These are phyloP conservation scores for Ramicandelaber brevisporus DNA, from an alignment of 192 early-diverging fungal species.

Conservation along the genomic window DNA sequence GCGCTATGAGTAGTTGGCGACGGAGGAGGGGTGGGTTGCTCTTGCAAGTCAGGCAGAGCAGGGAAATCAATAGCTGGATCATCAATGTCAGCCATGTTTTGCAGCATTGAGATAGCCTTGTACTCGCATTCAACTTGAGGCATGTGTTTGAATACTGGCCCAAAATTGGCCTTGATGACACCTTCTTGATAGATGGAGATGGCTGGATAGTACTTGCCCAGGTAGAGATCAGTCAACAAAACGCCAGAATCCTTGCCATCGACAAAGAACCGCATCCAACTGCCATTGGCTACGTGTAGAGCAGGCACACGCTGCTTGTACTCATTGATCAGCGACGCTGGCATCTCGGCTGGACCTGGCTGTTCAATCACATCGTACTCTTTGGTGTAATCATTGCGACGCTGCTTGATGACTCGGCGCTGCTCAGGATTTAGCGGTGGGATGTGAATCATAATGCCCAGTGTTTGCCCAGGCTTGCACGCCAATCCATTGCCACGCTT, in stretches of 20 bases:
- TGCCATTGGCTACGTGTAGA: conserved; percentile 15
- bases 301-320: conserved; percentile 19
- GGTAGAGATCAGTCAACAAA: conserved; percentile 31
- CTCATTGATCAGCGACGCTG: no score
- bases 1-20: no score
- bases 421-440: conserved; percentile 15
- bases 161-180: conserved; percentile 35
- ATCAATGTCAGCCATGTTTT: no score
- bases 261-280: conserved; percentile 34
- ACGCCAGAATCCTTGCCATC: conserved; percentile 37
- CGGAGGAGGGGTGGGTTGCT: no score
- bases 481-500: conserved; percentile 15
- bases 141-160: conserved; percentile 32
- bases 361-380: no score
- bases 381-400: no score
- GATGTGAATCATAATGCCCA: conserved; percentile 20
- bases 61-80: no score
- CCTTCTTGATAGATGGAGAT: conserved; percentile 39
- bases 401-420: conserved; percentile 12
- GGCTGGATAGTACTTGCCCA: conserved; percentile 55
- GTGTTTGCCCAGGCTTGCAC: conserved; percentile 12
- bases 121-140: conserved; percentile 19
- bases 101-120: no score
- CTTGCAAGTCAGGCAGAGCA: no score
- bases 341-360: conserved; percentile 12